These are phyloP conservation scores for Coemansia reversa DNA, from an alignment of 192 early-diverging fungal species.

Conservation along the genomic window DNA sequence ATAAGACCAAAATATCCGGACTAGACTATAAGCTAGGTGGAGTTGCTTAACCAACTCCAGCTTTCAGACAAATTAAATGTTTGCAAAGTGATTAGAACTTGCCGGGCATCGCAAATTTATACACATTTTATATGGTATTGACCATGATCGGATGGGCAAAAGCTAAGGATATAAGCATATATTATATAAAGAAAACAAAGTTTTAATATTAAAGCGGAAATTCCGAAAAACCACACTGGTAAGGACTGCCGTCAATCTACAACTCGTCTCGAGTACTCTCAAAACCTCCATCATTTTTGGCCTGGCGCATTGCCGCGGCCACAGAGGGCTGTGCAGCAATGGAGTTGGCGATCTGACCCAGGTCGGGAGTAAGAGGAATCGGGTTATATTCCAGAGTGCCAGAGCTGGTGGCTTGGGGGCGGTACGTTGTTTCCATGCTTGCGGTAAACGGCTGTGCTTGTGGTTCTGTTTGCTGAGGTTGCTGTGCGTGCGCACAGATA, in stretches of 20 bases:
- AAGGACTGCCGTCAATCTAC: constrained; percentile 7
- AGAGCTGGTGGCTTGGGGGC: constrained; percentile 25
- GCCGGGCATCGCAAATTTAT: neutral
- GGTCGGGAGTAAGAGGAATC: constrained; percentile 43
- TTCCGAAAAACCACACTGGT: neutral
- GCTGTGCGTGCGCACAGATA: neutral
- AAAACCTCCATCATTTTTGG: constrained; percentile 8
- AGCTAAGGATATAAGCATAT: neutral
- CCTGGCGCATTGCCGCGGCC: constrained; percentile 36
- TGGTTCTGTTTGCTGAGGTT: neutral
- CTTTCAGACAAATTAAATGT: neutral
- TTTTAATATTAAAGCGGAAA: neutral
- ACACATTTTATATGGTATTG: neutral
- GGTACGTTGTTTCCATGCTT: constrained; percentile 38
- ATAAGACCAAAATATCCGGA: neutral
- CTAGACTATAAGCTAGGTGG: neutral
- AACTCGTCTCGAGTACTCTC: constrained; percentile 27
- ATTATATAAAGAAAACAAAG: neutral
- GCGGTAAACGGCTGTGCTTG: constrained; percentile 21
- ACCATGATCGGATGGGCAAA: neutral
- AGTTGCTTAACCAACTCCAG: too few relatives aligned
- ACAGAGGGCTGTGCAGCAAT: constrained; percentile 37
- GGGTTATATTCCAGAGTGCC: constrained; percentile 26
- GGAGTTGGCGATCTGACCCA: constrained; percentile 35
- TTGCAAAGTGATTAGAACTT: neutral